These are phyloP conservation scores for Alternaria triticimaculans DNA, from an alignment of 2,329 filamentous ascomycete genomes.

Conservation along the genomic window DNA sequence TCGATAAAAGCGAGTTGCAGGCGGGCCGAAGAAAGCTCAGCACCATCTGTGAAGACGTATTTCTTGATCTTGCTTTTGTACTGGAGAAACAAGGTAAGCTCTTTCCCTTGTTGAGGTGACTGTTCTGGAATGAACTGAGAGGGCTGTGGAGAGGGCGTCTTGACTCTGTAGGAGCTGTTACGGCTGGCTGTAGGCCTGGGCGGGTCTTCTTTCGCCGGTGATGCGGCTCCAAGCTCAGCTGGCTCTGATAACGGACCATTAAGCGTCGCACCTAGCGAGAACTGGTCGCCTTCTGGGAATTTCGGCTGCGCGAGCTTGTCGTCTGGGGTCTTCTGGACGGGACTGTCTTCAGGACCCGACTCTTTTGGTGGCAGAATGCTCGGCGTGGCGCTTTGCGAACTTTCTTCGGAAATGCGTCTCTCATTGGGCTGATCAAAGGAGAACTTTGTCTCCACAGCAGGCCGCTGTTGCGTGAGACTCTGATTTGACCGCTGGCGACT, in stretches of 20 bases:
- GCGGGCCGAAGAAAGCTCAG: conserved; percentile 83
- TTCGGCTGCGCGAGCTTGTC: conserved; percentile 64
- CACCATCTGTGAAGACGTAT: conserved; percentile 84
- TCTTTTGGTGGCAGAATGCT: conserved; percentile 45
- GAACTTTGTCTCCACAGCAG: conserved; percentile 57
- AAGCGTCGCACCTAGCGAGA: conserved; percentile 43
- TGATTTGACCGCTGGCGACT: conserved; percentile 58
- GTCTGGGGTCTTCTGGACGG: conserved; percentile 64
- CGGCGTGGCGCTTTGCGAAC: conserved; percentile 49
- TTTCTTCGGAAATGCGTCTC: conserved; percentile 69
- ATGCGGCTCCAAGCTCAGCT: conserved; percentile 31
- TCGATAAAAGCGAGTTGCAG: conserved; percentile 97
- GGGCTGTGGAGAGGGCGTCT: conserved; percentile 51
- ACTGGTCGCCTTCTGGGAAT: conserved; percentile 40
- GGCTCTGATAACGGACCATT: conserved; percentile 47
- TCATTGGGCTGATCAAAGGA: conserved; percentile 64
- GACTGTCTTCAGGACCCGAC: conserved; percentile 39
- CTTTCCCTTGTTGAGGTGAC: conserved; percentile 79
- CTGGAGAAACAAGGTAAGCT: conserved; percentile 91
- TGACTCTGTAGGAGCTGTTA: conserved; percentile 40
- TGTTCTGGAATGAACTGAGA: conserved; percentile 56
- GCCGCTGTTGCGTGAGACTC: conserved; percentile 46
- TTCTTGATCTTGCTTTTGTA: conserved; percentile 98
- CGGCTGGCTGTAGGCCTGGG: conserved; percentile 32
- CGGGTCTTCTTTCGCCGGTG: conserved; percentile 32